Evolutionary conservation across 75 land plant species (phyloP).

Genomic region (Isoetes taiwanensis): DNA sequence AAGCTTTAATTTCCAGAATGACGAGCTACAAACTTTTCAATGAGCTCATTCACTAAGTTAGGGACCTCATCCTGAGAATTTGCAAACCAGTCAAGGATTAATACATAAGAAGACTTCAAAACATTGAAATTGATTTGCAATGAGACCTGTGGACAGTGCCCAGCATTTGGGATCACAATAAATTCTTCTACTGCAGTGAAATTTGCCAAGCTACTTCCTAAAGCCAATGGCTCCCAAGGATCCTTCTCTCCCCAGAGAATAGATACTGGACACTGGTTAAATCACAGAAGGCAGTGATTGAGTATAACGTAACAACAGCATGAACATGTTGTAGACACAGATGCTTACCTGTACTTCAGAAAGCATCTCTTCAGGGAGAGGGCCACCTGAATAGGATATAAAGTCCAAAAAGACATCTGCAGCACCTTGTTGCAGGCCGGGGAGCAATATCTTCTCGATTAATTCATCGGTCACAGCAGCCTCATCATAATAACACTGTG

Average conservation of each 20-base stretch:
- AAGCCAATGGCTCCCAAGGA: conserved; percentile 92
- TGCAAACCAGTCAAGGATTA: not conserved
- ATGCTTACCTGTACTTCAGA: conserved; percentile 63
- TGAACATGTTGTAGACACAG: not conserved
- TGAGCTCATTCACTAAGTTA: conserved; percentile 76
- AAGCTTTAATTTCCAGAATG: conserved; percentile 20
- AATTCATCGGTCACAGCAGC: conserved; percentile 89
- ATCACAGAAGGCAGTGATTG: not conserved
- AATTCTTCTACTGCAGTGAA: conserved; percentile 86
- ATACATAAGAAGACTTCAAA: not conserved
- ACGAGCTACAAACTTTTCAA: conserved; percentile 53
- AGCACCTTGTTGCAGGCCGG: conserved; percentile 94
- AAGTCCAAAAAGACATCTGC: conserved; percentile 91
- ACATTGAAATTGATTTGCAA: not conserved
- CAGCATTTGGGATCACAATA: conserved; percentile 79
- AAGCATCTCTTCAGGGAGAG: conserved; percentile 90
- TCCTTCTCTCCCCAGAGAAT: conserved; percentile 97
- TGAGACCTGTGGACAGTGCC: conserved; percentile 96
- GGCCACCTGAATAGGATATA: conserved; percentile 94
- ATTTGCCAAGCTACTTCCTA: conserved; percentile 60
- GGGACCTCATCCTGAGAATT: conserved; percentile 91
- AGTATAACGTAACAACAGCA: not conserved
- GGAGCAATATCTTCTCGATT: conserved; percentile 63
- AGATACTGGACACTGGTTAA: conserved; percentile 78
- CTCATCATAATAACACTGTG: conserved; percentile 89